Base-by-base conservation (phyloP, 768 basidiomycete species). In the Brasilioporus rufonigricans region DNA sequence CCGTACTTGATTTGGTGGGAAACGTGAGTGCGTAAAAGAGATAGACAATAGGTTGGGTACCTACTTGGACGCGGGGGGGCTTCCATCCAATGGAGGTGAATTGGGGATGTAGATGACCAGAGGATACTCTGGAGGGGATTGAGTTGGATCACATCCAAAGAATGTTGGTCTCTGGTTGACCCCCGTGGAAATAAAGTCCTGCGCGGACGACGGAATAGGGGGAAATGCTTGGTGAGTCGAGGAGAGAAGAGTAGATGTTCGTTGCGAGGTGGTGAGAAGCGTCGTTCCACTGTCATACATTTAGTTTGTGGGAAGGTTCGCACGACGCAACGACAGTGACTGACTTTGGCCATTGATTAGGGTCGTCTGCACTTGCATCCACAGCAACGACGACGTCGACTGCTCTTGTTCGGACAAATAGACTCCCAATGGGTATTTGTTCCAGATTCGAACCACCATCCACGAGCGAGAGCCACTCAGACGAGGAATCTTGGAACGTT, bases 331-430 rank as follows among this genome's bases (percentile, higher is more conserved):
- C 23, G 39, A 41, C 11, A 19, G 12, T 44, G 62, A 61, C 77
- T 63, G 63, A 85, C 87, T 91, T 86, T 54, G 85, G 85, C 81
- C 85, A 94, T 53, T 70, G 76, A 48, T 82, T 76, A 0, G 48
- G n/a, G 52, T 80, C 77, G 59, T 89, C 85, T 1, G 81, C 73
- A 58, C 82, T 80, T 23, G 79, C 80, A 63, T 94, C 92, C 19
- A 91, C 72, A 0, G 87, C 88, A 16, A 95, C 75, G 60, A 94
- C 81, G 5, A 88, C 81, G 63, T 95, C 92, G 39, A 93, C 61
- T 0, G 66, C 76, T 46, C 93, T 79, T 1, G 45, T 82, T 85
- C 26, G 91, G n/a, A n/a, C 83, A 50, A 93, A 78, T 26, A 91
- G 71, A 1, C 87, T 86, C 19, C 81, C 83, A 24, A 87, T 74